Evolutionary conservation across 108 stramenopile species (phyloP).

Genomic region (Cyclotella baltica): DNA sequence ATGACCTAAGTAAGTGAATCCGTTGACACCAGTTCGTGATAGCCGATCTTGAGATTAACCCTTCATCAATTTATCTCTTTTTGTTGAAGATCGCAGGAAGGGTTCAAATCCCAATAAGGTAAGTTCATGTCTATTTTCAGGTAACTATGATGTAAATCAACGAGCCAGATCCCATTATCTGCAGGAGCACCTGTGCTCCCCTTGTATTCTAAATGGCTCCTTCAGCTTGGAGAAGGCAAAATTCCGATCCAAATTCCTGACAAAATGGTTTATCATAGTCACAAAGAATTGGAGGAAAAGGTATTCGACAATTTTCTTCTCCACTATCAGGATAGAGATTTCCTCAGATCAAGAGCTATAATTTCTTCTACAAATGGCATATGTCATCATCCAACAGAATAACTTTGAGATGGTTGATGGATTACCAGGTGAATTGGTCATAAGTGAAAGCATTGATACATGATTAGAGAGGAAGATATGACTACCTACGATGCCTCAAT

Average conservation of each 20-base stretch:
- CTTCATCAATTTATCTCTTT: too few relatives aligned
- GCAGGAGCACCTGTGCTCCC: too few relatives aligned
- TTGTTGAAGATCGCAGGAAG: too few relatives aligned
- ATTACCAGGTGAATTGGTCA: conserved; percentile 8
- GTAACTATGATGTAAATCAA: too few relatives aligned
- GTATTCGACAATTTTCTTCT: conserved; percentile 14
- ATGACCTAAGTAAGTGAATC: too few relatives aligned
- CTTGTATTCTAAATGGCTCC: conserved; percentile 10
- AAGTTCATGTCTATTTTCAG: too few relatives aligned
- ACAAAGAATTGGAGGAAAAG: conserved; percentile 5
- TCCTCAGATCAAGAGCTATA: conserved; percentile 5
- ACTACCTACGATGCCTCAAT: background rate
- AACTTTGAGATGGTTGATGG: too few relatives aligned
- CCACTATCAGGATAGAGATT: background rate
- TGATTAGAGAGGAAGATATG: background rate
- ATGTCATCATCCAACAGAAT: conserved; percentile 20
- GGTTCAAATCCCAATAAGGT: too few relatives aligned
- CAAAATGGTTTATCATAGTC: conserved; percentile 6
- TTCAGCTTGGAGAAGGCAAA: conserved; percentile 17
- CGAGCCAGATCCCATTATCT: too few relatives aligned
- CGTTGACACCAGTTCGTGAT: too few relatives aligned
- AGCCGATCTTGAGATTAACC: too few relatives aligned
- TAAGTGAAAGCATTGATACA: conserved; percentile 7
- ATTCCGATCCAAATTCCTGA: conserved; percentile 20
- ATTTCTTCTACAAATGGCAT: conserved; percentile 31